phyloP scores from a whole-genome alignment of 306 rosid genomes.

The Gleditsia sinensis region DNA sequence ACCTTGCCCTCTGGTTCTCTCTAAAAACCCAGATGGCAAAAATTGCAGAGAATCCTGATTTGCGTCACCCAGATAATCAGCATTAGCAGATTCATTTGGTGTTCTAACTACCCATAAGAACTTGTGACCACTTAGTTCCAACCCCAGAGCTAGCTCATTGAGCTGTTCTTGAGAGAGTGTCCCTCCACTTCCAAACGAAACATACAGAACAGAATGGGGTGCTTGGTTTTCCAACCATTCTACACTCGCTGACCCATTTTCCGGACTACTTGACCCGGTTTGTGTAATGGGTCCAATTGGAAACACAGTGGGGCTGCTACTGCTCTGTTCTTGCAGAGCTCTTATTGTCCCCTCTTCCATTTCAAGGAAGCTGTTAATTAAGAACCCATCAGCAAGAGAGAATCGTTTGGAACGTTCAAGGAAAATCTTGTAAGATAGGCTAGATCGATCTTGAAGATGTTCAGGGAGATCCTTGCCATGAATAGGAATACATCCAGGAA shows the following conservation, averaged over 20 bases:
- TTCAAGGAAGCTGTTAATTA: conserved; percentile 31
- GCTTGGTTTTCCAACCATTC: conserved; percentile 32
- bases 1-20: conserved; percentile 34
- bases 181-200: conserved; percentile 44
- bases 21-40: conserved; percentile 32
- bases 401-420: conserved; percentile 15
- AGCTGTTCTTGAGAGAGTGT: conserved; percentile 29
- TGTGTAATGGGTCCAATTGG: conserved; percentile 32
- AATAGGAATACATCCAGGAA: conserved; percentile 37
- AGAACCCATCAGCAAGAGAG: conserved; percentile 32
- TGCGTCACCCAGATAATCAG: conserved; percentile 8
- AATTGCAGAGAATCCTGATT: conserved; percentile 21
- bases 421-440: conserved; percentile 27
- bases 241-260: background rate
- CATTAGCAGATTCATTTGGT: conserved; percentile 37
- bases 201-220: conserved; percentile 31
- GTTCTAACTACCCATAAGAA: conserved; percentile 43
- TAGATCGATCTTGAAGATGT: conserved; percentile 35
- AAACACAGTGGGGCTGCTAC: background rate
- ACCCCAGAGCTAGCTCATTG: conserved; percentile 38
- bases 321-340: background rate
- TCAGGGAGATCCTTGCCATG: conserved; percentile 36
- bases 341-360: background rate
- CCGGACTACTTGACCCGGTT: background rate
- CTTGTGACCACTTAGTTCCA: conserved; percentile 33